Evolutionary conservation across 2,329 filamentous ascomycete species (phyloP), one percentile per base, ranked within the genome.

Genomic region (Fusarium floridanum): DNA sequence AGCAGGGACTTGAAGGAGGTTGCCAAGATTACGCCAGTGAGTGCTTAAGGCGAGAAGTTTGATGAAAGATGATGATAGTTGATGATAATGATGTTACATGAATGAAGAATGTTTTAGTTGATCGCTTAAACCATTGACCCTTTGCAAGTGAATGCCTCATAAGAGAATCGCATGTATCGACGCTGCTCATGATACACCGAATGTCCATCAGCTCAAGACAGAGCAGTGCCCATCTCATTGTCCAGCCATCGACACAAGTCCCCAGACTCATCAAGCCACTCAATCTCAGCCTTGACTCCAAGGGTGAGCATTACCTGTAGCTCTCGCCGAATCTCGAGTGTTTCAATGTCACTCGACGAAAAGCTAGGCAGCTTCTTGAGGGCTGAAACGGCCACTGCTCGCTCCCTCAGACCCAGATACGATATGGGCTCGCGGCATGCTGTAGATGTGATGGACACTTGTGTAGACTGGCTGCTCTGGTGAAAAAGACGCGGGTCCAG

Each of bases 271-370:
- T 93, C 91, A 8, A 94, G 82, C 20, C 91, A 88, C 77, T 97
- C 93, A 61, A 96, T 94, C 79, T 97, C 94, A 0, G 92, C 92
- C 78, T 96, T 97, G 57, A 91, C 77, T 62, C 93, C 92, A 61
- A 95, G 83, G 84, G 93, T 88, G 22, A 96, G 82, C 93, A 96
- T 95, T 1, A 87, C 76, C 77, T 95, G 93, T 17, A 96, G 76
- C 76, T 95, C 92, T 4, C 82, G 81, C 34, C 83, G 83, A 71
- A 90, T 83, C 8, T 85, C 82, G 0, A 75, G 63, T 3, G 84
- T 83, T 2, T 84, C 80, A 0, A 74, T 71, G 12, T 83, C 80
- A 6, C 72, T 72, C 1, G 73, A 17, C 0, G 76, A 73, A 9
- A 80, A 79, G 1, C 76, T 75, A 8, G 79, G 76, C 1, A 86